phyloP scores from a whole-genome alignment of 202 grass and related monocot genomes.

The Zoysia matrella region DNA sequence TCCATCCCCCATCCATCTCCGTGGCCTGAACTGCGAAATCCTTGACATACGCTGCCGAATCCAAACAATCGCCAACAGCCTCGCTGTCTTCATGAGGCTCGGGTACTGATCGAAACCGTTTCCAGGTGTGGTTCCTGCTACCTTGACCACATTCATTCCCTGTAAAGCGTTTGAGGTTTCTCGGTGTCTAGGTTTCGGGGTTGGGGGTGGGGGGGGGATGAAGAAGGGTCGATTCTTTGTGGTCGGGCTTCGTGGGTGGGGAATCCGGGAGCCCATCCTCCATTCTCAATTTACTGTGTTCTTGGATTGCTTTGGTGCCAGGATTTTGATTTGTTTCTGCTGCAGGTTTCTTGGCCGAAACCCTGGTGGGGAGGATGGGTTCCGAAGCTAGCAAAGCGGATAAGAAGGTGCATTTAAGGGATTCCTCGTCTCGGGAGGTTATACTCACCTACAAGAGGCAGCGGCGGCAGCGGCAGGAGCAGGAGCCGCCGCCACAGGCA shows the following conservation, averaged over 20 bases:
- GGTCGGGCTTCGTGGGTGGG: slow-evolving; percentile 18
- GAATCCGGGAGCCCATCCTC: slow-evolving; percentile 21
- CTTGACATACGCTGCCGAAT: slow-evolving; percentile 34
- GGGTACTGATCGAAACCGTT: slow-evolving; percentile 41
- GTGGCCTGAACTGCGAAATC: slow-evolving; percentile 28
- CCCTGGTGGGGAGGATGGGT: slow-evolving; percentile 53
- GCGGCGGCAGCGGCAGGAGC: slow-evolving; percentile 8
- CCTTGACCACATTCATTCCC: slow-evolving; percentile 48
- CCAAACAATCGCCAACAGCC: slow-evolving; percentile 2
- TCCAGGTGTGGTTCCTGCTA: slow-evolving; percentile 18
- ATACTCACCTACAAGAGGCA: slow-evolving; percentile 76
- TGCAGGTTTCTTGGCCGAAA: slow-evolving; percentile 58
- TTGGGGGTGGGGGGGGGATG: neutral
- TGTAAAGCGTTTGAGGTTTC: slow-evolving; percentile 33
- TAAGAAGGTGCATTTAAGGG: slow-evolving; percentile 63
- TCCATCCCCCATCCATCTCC: neutral
- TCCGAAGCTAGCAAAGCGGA: slow-evolving; percentile 42
- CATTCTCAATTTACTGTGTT: slow-evolving; percentile 15
- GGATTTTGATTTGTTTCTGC: slow-evolving; percentile 41
- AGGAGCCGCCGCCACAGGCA: neutral
- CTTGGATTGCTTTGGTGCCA: slow-evolving; percentile 22
- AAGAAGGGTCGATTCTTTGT: slow-evolving; percentile 28
- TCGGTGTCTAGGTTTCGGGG: neutral
- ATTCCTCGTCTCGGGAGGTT: slow-evolving; percentile 50
- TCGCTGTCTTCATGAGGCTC: neutral